phyloP scores from a whole-genome alignment of 345 rosid species.

The Moricandia moricandioides region DNA sequence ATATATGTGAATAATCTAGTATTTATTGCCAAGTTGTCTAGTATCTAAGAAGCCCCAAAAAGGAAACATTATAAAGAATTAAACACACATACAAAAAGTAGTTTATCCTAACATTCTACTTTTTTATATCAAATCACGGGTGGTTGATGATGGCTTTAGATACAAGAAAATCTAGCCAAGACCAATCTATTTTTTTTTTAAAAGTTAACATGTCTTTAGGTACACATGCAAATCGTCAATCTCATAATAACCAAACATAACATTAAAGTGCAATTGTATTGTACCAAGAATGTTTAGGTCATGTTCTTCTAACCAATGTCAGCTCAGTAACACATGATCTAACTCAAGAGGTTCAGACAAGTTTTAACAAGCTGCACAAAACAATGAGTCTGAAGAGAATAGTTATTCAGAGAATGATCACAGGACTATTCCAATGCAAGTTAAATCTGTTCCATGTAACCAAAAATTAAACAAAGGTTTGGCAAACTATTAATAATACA shows the following conservation, averaged over 20 bases:
- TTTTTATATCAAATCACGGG: constrained; percentile 16
- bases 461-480: constrained; percentile 21
- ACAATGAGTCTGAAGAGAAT: constrained; percentile 10
- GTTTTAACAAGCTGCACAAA: constrained; percentile 7
- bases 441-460: constrained; percentile 28
- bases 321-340: constrained; percentile 6
- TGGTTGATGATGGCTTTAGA: constrained; percentile 25
- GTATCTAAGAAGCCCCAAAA: neutral
- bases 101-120: constrained; percentile 25
- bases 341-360: neutral
- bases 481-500: neutral
- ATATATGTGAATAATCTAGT: neutral
- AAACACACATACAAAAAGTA: constrained; percentile 10
- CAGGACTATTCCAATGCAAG: constrained; percentile 10
- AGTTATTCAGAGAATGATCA: constrained; percentile 17
- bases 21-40: neutral
- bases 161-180: neutral
- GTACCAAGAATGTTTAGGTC: neutral
- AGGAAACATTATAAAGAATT: constrained; percentile 5
- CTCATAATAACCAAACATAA: constrained; percentile 14
- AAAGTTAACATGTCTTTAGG: neutral
- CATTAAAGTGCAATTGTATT: neutral
- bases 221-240: constrained; percentile 28
- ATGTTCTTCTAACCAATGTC: constrained; percentile 16
- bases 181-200: neutral